Evolutionary conservation across 768 basidiomycete species (phyloP).

Genomic region (Lactarius quietus): DNA sequence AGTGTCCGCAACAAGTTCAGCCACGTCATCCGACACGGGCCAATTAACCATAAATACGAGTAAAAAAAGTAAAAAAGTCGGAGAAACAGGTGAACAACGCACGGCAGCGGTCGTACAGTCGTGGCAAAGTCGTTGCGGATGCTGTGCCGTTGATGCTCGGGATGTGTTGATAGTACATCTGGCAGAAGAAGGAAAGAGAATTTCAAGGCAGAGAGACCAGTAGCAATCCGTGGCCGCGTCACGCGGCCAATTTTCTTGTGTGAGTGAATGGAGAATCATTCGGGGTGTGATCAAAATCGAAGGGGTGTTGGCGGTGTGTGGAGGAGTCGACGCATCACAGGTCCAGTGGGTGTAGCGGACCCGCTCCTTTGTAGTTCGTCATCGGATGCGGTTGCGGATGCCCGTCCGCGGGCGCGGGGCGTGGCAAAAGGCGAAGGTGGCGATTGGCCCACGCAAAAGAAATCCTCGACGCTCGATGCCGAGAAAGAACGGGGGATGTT

Average conservation of each 20-base stretch:
- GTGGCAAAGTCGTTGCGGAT: slow-evolving; percentile 19
- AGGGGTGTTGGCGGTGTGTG: slow-evolving; percentile 18
- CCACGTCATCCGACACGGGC: slow-evolving; percentile 16
- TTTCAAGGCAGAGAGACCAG: neutral
- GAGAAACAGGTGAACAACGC: neutral
- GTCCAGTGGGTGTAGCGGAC: slow-evolving; percentile 22
- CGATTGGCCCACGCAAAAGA: slow-evolving; percentile 33
- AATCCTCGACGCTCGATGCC: slow-evolving; percentile 53
- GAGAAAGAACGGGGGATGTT: slow-evolving; percentile 44
- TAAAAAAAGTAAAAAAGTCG: neutral
- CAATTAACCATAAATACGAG: slow-evolving; percentile 24
- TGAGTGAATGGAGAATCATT: neutral
- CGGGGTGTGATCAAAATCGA: neutral
- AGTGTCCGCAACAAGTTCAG: slow-evolving; percentile 20
- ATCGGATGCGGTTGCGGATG: slow-evolving; percentile 11
- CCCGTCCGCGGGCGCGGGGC: slow-evolving; percentile 17
- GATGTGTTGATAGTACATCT: slow-evolving; percentile 13
- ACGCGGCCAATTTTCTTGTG: slow-evolving; percentile 14
- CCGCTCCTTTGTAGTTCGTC: slow-evolving; percentile 24
- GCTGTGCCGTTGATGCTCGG: slow-evolving; percentile 10
- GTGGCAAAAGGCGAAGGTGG: slow-evolving; percentile 22
- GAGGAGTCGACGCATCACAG: neutral
- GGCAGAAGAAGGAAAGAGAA: neutral
- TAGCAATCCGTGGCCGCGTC: slow-evolving; percentile 11
- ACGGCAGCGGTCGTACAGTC: slow-evolving; percentile 20